Evolutionary conservation across 2,329 filamentous ascomycete genomes (phyloP).

Genomic region (Trichoderma sp.): DNA sequence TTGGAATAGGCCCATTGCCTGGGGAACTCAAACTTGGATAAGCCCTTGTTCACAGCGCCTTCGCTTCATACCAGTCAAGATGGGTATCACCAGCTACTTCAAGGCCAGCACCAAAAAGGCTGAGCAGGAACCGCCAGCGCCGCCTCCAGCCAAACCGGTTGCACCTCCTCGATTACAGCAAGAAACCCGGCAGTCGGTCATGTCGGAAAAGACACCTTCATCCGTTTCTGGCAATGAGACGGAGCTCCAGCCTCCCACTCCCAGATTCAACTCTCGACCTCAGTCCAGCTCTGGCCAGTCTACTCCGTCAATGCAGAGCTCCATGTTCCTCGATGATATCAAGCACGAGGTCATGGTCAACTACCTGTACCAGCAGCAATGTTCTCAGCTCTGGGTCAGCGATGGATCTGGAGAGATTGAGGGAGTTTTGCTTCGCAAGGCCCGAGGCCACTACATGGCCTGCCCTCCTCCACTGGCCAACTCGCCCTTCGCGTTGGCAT

Average conservation of each 20-base stretch:
- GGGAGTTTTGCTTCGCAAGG: slow-evolving; percentile 69
- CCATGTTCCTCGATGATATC: slow-evolving; percentile 64
- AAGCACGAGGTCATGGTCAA: slow-evolving; percentile 82
- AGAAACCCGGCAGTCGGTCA: slow-evolving; percentile 25
- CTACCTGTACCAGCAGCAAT: slow-evolving; percentile 78
- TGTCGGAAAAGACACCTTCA: slow-evolving; percentile 39
- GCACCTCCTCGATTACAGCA: slow-evolving; percentile 22
- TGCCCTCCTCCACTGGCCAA: slow-evolving; percentile 63
- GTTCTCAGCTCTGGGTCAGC: slow-evolving; percentile 68
- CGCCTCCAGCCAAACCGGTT: slow-evolving; percentile 22
- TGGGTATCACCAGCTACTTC: slow-evolving; percentile 64
- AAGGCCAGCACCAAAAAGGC: slow-evolving; percentile 40
- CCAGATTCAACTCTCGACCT: slow-evolving; percentile 31
- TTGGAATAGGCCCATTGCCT: slow-evolving; percentile 10
- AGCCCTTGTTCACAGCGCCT: neutral
- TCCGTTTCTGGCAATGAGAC: slow-evolving; percentile 37
- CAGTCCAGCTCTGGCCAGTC: slow-evolving; percentile 47
- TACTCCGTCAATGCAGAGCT: slow-evolving; percentile 43
- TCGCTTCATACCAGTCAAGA: slow-evolving; percentile 31
- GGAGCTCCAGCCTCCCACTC: slow-evolving; percentile 48
- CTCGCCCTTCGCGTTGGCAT: slow-evolving; percentile 62
- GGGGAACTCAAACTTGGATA: neutral
- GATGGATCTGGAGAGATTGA: slow-evolving; percentile 66
- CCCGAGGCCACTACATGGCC: slow-evolving; percentile 66
- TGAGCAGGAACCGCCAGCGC: slow-evolving; percentile 19